Evolutionary conservation across 352 stramenopile species (phyloP), one percentile per base, ranked within the genome.

Genomic region (Phytophthora ohioensis): DNA sequence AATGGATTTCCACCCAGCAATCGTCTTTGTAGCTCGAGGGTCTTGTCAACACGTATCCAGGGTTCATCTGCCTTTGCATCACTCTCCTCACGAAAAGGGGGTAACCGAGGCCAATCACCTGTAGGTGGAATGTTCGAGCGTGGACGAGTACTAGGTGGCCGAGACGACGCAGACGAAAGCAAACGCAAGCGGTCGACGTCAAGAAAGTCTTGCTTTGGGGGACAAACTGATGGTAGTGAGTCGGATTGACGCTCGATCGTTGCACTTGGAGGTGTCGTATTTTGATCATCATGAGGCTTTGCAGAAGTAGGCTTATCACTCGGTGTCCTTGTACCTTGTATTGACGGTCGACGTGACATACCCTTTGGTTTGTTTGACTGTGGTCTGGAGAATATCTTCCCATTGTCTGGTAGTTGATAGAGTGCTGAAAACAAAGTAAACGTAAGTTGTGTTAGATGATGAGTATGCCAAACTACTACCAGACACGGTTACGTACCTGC

Each of bases 31-130:
- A 74, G 56, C 57, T 88, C 80, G 0, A 56, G 8, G 9, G 39
- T 54, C 3, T 85, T 75, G 51, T 90, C 83, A n/a, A 86, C 71
- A 38, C 54, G 54, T 13, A 87, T 71, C 80, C 78, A 85, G 39
- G 73, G 46, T 30, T 46, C 31, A 27, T 75, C 47, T 46, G 11
- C 56, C 45, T 84, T 63, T 11, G 60, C 66, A 15, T 58, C 36
- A 38, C 31, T 61, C 42, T 76, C 58, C 27, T 73, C 69, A 48
- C 7, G 58, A 56, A 82, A 75, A 43, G 65, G 30, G 30, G 65
- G 52, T 46, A 85, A 41, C 12, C 52, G 65, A n/a, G 58, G 15
- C 53, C 48, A 75, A 10, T 73, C 75, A 55, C 73, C 62, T 48
- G 53, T 57, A 17, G 13, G 13, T 4, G 69, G 47, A 13, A 76